Percentiles rank a stretch among this genome's conserved stretches.
Conservation (phyloP, 148 eudicot genomes). For the Silene conica region DNA sequence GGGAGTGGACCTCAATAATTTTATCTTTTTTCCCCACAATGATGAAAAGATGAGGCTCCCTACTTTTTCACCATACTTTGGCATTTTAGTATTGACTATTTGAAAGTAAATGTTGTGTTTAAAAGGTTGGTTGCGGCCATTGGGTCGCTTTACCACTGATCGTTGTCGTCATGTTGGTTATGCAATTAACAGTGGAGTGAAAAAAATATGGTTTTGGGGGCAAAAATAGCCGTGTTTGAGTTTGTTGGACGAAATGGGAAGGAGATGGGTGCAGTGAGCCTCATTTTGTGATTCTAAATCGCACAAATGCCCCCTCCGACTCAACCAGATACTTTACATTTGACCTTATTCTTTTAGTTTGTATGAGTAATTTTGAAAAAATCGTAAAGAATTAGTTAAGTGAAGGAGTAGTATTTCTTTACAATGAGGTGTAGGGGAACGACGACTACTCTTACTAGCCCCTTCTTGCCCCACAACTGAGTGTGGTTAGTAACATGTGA, state of each 20-base stretch:
- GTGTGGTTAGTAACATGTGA: background rate
- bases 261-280: background rate
- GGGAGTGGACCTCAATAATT: too few species aligned
- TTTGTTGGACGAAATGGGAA: too few species aligned
- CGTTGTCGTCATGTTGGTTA: background rate
- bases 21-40: too few species aligned
- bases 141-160: background rate
- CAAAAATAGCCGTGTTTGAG: too few species aligned
- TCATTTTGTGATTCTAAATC: background rate
- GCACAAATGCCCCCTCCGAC: background rate
- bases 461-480: background rate
- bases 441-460: background rate
- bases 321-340: background rate
- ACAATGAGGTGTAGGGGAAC: background rate
- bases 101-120: background rate
- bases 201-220: too few species aligned
- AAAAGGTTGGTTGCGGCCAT: background rate
- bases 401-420: background rate
- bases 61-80: background rate
- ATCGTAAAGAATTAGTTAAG: background rate
- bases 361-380: background rate
- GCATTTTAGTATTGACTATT: background rate
- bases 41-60: background rate
- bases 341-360: too few species aligned
- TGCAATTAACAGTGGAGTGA: background rate